Evolutionary conservation across 2,329 filamentous ascomycete species (phyloP).

Genomic region (Neopestalotiopsis clavispora): DNA sequence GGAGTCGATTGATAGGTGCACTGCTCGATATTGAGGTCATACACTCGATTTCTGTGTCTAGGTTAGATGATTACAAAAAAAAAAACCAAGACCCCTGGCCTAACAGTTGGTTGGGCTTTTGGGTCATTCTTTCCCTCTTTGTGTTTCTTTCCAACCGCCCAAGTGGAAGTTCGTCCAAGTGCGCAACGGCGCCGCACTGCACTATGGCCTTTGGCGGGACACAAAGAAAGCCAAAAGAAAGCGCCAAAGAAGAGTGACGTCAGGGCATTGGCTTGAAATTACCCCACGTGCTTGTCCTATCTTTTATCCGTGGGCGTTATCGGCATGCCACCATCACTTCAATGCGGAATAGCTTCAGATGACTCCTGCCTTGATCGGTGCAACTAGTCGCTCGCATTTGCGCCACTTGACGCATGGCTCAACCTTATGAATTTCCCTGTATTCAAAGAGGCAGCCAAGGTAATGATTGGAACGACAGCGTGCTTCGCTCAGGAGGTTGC

Average conservation of each 20-base stretch:
- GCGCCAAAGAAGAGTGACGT: neutral
- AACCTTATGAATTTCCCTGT: neutral
- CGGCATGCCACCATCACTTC: neutral
- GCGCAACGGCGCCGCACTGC: neutral
- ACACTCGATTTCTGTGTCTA: neutral
- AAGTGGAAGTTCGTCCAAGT: neutral
- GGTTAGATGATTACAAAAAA: neutral
- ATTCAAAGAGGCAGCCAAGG: too few species aligned
- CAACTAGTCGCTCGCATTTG: neutral
- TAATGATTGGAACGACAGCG: neutral
- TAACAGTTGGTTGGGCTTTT: neutral
- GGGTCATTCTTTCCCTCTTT: neutral
- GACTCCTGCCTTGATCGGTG: neutral
- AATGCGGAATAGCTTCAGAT: neutral
- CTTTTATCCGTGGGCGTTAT: neutral
- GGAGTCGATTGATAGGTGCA: neutral
- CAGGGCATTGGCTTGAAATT: neutral
- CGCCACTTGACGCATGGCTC: neutral
- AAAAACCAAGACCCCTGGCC: neutral
- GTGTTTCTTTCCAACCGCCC: neutral
- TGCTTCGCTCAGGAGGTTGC: neutral
- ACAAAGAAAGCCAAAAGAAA: neutral
- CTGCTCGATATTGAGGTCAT: conserved; percentile 11
- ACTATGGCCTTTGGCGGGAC: neutral
- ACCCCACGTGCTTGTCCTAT: neutral